phyloP scores from a whole-genome alignment of 169 alveolate genomes.

The Fabrea salina region DNA sequence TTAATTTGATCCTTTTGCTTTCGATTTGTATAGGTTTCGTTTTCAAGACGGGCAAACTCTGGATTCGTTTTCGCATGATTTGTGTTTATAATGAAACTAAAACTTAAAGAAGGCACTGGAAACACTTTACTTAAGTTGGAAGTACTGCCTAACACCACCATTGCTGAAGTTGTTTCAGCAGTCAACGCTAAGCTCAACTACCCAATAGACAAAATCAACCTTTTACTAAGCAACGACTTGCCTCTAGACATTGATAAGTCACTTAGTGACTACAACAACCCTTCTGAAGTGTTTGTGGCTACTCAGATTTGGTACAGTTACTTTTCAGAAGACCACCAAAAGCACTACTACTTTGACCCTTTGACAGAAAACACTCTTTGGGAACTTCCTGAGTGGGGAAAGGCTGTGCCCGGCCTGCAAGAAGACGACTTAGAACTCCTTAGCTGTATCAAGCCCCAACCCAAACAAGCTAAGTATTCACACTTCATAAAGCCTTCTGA shows the following conservation, averaged over 20 bases:
- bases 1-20: too few species aligned
- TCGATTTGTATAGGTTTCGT: too few species aligned
- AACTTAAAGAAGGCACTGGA: constrained; percentile 19
- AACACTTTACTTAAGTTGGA: neutral
- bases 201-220: constrained; percentile 15
- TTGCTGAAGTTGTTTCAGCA: neutral
- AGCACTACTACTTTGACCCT: constrained; percentile 74
- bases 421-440: constrained; percentile 39
- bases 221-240: neutral
- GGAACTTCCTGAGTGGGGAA: constrained; percentile 70
- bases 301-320: constrained; percentile 1
- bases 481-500: constrained; percentile 29
- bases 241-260: constrained; percentile 10
- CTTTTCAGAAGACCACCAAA: constrained; percentile 40
- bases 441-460: constrained; percentile 34
- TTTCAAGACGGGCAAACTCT: too few species aligned
- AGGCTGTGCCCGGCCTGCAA: constrained; percentile 33
- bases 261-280: neutral
- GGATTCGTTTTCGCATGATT: too few species aligned
- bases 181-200: neutral
- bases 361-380: constrained; percentile 72
- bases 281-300: constrained; percentile 13
- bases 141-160: neutral
- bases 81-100: too few species aligned
- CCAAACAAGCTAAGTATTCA: constrained; percentile 30